These are phyloP conservation scores for Geotrichum citri-aurantii DNA, from an alignment of 1,139 yeast species.

Conservation along the genomic window DNA sequence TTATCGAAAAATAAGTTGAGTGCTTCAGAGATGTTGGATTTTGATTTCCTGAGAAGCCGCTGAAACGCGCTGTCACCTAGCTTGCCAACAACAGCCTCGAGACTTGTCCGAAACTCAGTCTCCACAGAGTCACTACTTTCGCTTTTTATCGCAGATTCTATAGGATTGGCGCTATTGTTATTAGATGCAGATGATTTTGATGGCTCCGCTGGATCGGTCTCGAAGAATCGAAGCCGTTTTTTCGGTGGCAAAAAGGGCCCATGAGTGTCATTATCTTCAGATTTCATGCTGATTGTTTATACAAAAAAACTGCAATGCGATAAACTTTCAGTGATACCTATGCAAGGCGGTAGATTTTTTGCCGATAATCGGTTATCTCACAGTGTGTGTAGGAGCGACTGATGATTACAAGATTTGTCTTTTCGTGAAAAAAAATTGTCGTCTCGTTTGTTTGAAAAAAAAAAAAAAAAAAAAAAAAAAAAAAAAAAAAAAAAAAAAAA, in stretches of 20 bases:
- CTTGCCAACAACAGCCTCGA: conserved; percentile 29
- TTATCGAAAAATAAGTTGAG: conserved; percentile 30
- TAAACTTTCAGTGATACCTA: neutral
- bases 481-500: no score
- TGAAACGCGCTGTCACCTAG: conserved; percentile 19
- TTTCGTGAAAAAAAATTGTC: no score
- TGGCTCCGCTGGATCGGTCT: neutral
- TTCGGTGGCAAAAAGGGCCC: neutral
- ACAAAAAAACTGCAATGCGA: neutral
- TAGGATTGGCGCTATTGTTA: neutral
- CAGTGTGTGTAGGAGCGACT: no score
- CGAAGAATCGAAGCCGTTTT: neutral
- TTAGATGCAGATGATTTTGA: neutral
- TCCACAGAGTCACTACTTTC: neutral
- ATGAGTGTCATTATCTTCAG: neutral
- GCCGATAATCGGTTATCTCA: no score
- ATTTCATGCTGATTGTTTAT: neutral
- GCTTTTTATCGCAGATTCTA: neutral
- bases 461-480: no score
- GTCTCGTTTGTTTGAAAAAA: no score
- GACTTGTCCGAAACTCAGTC: conserved; percentile 20
- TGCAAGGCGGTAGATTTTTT: no score
- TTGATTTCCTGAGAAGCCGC: conserved; percentile 23
- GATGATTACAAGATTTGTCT: no score
- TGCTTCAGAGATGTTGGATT: conserved; percentile 31